Percentiles rank a stretch among this genome's conserved stretches.
Evolutionary conservation across 176 grass and related monocot species (phyloP).

Genomic region (Rhynchospora tenuis): DNA sequence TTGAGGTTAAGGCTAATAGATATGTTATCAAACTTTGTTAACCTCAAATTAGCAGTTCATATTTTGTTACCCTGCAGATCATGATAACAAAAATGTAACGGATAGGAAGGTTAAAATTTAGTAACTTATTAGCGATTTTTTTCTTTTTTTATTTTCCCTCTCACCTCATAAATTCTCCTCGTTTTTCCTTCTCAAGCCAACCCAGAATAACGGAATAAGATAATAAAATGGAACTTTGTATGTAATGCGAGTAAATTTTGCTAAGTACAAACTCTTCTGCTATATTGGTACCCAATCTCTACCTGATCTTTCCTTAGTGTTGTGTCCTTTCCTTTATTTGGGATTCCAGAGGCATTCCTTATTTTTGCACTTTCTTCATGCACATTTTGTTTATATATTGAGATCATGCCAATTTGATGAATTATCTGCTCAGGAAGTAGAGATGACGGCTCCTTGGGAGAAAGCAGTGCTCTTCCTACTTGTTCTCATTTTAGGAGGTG

Average conservation of each 20-base stretch:
- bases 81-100: neutral
- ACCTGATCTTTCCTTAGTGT: neutral
- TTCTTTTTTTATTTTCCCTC: neutral
- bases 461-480: constrained; percentile 15
- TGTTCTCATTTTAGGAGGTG: constrained; percentile 9
- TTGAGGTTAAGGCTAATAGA: neutral
- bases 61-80: neutral
- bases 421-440: constrained; percentile 10
- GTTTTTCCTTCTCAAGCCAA: neutral
- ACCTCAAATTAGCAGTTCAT: neutral
- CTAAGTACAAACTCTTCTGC: neutral
- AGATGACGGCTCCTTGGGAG: constrained; percentile 19
- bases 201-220: neutral
- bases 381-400: constrained; percentile 14
- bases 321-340: neutral
- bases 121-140: too few species aligned
- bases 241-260: neutral
- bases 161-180: neutral
- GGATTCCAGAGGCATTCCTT: neutral
- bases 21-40: neutral
- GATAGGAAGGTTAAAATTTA: neutral
- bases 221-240: neutral
- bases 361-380: constrained; percentile 3
- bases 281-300: neutral
- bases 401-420: constrained; percentile 20